Evolutionary conservation across 495 filamentous ascomycete species (phyloP), one percentile per base, ranked within the genome.

Genomic region (Hypoxylon lenormandii): DNA sequence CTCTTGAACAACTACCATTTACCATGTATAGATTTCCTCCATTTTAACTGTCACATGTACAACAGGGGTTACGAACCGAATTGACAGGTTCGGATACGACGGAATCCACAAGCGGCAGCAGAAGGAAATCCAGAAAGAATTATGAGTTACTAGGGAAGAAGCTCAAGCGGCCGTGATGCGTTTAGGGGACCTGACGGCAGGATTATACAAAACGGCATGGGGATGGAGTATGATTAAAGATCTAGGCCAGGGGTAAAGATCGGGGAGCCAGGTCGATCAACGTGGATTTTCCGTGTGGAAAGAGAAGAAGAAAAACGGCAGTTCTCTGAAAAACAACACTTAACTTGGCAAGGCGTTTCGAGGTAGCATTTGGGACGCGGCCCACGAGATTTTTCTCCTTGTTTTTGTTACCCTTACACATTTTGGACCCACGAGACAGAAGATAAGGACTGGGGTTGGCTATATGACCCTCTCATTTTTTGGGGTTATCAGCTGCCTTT

Each of bases 301-400:
- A 60, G 15, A 33, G n/a, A 50, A 28, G 26, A 43, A 15, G 42
- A 54, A 67, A 64, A 63, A 30, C 40, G 46, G 63, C 52, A 72
- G 48, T 58, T 58, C 53, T 51, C 46, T 16, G 23, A 28, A 60
- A 52, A 38, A 45, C 2, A 18, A 16, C 3, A 6, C 16, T 45
- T 4, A 45, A 45, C 69, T 72, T 63, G 57, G 64, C 69, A 59
- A 64, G 69, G 69, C 69, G 69, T 72, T 72, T 72, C 53, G 53
- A 67, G 69, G 69, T 67, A 38, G 57, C 63, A 72, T 72, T 48
- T 59, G 69, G 69, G 64, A 67, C 33, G 58, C 51, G 16, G 16
- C 30, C 42, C 42, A 45, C 42, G 42, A 45, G 42, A 10, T 45
- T 45, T 19, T 18, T 40, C n/a, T 40, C 4, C 12, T 40, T 16